Base-by-base conservation (phyloP, 163 green algal species). In the Scenedesmus sp. region DNA sequence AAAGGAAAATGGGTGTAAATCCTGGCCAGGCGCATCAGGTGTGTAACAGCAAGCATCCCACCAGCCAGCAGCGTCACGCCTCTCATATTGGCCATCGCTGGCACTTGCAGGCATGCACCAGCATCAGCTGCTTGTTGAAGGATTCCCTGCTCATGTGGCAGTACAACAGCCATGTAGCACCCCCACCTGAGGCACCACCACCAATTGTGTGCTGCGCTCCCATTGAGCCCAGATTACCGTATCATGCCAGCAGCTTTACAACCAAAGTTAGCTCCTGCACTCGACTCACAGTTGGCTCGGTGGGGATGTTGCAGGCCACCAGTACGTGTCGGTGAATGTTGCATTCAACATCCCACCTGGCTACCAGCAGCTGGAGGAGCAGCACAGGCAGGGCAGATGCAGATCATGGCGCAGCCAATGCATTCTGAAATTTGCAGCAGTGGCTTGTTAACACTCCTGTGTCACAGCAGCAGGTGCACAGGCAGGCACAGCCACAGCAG, bases 401-500 rank as follows among this genome's bases (percentile, higher is more conserved):
- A 86, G n/a, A 18, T 72, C 35, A 26, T 82, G 37, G 16, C 35
- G 35, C 35, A 82, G 65, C 65, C 24, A 20, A 2, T 18, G 22
- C 80, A 40, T 3, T 20, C 80, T 86, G 0, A 18, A 43, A 12
- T 42, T 22, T 56, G 42, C 80, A 59, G 80, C 80, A 59, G 20
- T 49, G 46, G 80, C 44, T 40, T 16, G 9, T 30, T 30, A 86
- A 43, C 44, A 59, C 43, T 30, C 35, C 35, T n/a, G 12, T 87
- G 46, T 56, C 40, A 15, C 37, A 89, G 33, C 84, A 89, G 61
- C 84, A 83, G 37, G 18, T n/a, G 20, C 80, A 70, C 22, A 42
- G 33, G 68, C 53, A 78, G 65, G 42, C 37, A 24, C 37, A 83
- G 85, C 61, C 40, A n/a, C 85, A 90, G 37, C 61, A 70, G 43